Conservation (phyloP, 1,139 yeast genomes). For the Yamadazyma membranifaciens region DNA sequence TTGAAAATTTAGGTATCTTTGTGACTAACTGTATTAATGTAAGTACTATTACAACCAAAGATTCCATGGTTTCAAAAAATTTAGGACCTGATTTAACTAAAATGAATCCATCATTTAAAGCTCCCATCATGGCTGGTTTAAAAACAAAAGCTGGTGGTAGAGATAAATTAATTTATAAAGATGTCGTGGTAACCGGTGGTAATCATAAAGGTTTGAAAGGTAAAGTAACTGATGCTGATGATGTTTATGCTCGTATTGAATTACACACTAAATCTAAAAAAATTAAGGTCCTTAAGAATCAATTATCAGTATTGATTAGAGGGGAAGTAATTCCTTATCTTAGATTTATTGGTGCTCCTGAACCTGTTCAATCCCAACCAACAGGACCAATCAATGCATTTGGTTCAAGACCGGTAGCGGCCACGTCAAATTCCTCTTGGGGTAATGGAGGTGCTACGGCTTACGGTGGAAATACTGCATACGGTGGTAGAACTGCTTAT, state of each 20-base stretch:
- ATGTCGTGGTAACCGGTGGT: conserved; percentile 84
- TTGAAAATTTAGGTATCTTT: conserved; percentile 90
- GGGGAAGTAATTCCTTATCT: conserved; percentile 76
- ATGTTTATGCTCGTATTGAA: conserved; percentile 86
- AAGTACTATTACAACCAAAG: conserved; percentile 81
- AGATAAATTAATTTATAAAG: conserved; percentile 77
- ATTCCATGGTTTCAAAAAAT: conserved; percentile 54
- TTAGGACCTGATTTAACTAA: conserved; percentile 68
- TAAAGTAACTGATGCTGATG: conserved; percentile 90
- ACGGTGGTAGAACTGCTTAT: conserved; percentile 38
- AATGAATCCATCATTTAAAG: conserved; percentile 81
- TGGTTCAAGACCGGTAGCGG: conserved; percentile 8
- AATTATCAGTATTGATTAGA: conserved; percentile 65
- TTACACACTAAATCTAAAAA: conserved; percentile 89
- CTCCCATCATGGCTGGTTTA: conserved; percentile 52
- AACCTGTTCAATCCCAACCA: conserved; percentile 15
- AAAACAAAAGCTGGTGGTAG: conserved; percentile 63
- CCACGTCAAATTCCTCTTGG: conserved; percentile 22
- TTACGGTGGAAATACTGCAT: conserved; percentile 37
- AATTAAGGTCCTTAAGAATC: conserved; percentile 77
- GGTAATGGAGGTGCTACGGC: conserved; percentile 38
- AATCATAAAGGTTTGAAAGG: conserved; percentile 95
- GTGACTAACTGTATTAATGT: conserved; percentile 76
- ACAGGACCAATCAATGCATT: conserved; percentile 16
- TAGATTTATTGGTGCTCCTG: conserved; percentile 64